A percentile compares a stretch with the other conserved stretches of the same genome.
Evolutionary conservation across 2,329 filamentous ascomycete species (phyloP).

Genomic region (Aspergillus neoniger): DNA sequence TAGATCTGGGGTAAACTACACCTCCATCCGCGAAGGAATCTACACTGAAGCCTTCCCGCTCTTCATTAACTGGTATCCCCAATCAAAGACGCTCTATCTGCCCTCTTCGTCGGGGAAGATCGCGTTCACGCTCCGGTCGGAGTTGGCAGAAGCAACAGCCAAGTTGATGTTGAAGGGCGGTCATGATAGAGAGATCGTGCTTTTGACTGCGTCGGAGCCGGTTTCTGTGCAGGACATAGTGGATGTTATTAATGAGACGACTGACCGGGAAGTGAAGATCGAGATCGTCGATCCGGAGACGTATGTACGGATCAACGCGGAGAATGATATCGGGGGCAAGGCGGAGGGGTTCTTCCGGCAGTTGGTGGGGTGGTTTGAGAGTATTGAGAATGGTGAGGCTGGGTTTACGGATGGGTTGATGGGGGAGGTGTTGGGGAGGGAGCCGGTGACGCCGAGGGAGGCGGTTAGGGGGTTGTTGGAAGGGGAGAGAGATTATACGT

Average conservation of each 20-base stretch:
- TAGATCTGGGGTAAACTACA: constrained; percentile 49
- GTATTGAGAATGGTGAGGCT: constrained; percentile 49
- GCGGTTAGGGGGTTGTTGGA: constrained; percentile 32
- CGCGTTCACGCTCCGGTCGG: constrained; percentile 54
- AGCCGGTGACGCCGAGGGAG: constrained; percentile 45
- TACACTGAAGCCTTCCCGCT: constrained; percentile 63
- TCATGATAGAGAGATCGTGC: constrained; percentile 38
- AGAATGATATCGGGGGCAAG: constrained; percentile 42
- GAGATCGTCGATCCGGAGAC: constrained; percentile 38
- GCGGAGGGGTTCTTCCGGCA: constrained; percentile 39
- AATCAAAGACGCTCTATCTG: constrained; percentile 32
- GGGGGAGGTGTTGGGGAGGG: constrained; percentile 47
- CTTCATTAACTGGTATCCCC: constrained; percentile 52
- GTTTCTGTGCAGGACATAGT: constrained; percentile 40
- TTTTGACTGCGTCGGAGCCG: constrained; percentile 42
- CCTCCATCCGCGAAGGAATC: constrained; percentile 59
- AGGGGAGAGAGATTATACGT: constrained; percentile 41
- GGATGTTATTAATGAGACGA: constrained; percentile 41
- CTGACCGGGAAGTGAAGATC: constrained; percentile 34
- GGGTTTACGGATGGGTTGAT: constrained; percentile 46
- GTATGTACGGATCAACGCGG: constrained; percentile 34
- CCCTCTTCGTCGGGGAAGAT: constrained; percentile 43
- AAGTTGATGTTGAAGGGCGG: constrained; percentile 50
- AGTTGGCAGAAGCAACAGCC: constrained; percentile 59
- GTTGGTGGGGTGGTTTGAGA: constrained; percentile 50